These are phyloP conservation scores for Diophrys appendiculata DNA, from an alignment of 73 alveolate genomes.

Conservation along the genomic window DNA sequence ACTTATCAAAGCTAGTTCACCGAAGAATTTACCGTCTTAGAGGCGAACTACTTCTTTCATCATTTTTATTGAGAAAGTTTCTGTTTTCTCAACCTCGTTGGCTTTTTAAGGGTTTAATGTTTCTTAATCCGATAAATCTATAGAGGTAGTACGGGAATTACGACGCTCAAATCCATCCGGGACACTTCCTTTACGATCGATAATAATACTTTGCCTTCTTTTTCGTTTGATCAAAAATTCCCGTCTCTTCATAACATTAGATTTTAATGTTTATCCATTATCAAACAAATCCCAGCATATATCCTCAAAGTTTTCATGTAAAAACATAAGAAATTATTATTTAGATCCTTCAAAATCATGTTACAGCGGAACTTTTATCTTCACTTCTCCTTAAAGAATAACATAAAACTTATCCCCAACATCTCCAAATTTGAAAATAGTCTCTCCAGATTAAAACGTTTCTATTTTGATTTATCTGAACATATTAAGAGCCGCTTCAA, in stretches of 20 bases:
- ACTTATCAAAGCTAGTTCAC: slow-evolving; percentile 53
- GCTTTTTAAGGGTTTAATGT: neutral
- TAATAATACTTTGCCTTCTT: neutral
- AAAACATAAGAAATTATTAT: too few species aligned
- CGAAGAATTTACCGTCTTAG: slow-evolving; percentile 10
- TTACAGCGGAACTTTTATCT: neutral
- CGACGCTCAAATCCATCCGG: too few species aligned
- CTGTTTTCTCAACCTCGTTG: neutral
- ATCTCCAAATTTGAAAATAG: neutral
- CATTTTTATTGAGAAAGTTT: neutral
- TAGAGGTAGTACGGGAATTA: too few species aligned
- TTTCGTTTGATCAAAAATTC: neutral
- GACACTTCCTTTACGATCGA: neutral
- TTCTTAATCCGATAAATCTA: neutral
- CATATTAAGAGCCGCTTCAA: neutral
- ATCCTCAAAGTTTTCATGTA: neutral
- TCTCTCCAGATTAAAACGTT: neutral
- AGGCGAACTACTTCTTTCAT: neutral
- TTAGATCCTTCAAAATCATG: neutral
- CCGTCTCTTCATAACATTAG: neutral
- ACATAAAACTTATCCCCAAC: neutral
- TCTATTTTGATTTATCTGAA: too few species aligned
- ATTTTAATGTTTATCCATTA: neutral
- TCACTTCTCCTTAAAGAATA: neutral
- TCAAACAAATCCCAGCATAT: neutral